These are phyloP conservation scores for Arthrobotrys conoides DNA, from an alignment of 2,329 filamentous ascomycete species.

Conservation along the genomic window DNA sequence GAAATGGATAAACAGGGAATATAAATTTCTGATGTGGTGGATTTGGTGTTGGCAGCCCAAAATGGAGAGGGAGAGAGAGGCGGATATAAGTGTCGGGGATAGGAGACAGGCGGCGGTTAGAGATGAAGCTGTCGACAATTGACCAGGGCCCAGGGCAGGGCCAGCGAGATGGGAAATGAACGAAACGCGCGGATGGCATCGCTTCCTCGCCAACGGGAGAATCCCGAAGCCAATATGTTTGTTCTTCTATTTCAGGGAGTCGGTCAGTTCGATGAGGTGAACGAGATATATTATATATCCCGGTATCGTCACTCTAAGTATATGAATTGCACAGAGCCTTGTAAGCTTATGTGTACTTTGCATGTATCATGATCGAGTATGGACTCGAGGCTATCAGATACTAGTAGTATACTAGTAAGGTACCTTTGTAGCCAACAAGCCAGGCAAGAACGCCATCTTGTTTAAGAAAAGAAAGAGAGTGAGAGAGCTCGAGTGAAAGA, in stretches of 20 bases:
- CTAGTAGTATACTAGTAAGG: too few relatives aligned
- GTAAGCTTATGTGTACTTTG: too few relatives aligned
- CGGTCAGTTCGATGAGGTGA: slow-evolving; percentile 13
- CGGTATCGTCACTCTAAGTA: background rate
- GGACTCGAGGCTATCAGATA: background rate
- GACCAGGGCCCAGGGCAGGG: slow-evolving; percentile 26
- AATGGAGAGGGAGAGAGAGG: too few relatives aligned
- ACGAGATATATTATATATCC: too few relatives aligned
- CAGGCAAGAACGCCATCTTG: background rate
- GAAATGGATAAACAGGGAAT: background rate
- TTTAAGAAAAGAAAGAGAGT: background rate
- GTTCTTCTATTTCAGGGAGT: background rate
- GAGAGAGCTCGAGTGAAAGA: background rate
- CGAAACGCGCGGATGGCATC: slow-evolving; percentile 51
- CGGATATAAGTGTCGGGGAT: slow-evolving; percentile 38
- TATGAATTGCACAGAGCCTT: background rate
- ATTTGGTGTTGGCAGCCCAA: slow-evolving; percentile 13
- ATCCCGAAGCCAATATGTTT: slow-evolving; percentile 23
- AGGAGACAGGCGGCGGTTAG: slow-evolving; percentile 16
- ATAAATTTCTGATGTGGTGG: slow-evolving; percentile 33
- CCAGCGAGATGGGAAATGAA: slow-evolving; percentile 23
- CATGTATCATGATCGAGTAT: background rate
- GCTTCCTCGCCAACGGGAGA: slow-evolving; percentile 40
- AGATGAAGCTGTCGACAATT: slow-evolving; percentile 39
- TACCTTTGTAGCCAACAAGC: too few relatives aligned